phyloP scores from a whole-genome alignment of 177 flowering plant genomes.

The Telopea speciosissima region DNA sequence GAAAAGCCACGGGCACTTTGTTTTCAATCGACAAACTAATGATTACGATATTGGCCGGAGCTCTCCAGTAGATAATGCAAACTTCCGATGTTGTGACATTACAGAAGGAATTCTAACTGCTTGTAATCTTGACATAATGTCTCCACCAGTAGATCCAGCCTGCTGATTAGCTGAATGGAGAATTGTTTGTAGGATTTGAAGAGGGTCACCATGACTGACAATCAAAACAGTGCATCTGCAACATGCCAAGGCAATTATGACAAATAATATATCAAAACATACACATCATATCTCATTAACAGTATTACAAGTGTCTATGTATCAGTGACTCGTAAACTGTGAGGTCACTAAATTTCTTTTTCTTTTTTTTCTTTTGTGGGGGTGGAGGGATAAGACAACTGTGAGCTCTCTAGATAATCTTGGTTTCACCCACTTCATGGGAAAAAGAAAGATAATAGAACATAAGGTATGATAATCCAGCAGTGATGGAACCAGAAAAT shows the following conservation, averaged over 20 bases:
- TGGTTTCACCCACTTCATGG: too few species aligned
- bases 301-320: too few species aligned
- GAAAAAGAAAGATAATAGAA: too few species aligned
- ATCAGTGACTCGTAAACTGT: not conserved
- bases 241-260: not conserved
- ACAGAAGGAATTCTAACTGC: slow-evolving; percentile 39
- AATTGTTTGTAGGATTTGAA: slow-evolving; percentile 79
- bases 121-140: slow-evolving; percentile 43
- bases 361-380: too few species aligned
- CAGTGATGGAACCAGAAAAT: too few species aligned
- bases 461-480: too few species aligned
- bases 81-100: slow-evolving; percentile 77
- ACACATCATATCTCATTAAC: not conserved
- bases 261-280: too few species aligned
- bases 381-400: not conserved
- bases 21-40: not conserved
- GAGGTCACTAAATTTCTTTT: too few species aligned
- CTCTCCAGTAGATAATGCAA: slow-evolving; percentile 70
- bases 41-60: slow-evolving; percentile 41
- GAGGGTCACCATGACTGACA: slow-evolving; percentile 97
- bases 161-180: slow-evolving; percentile 44
- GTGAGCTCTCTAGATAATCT: not conserved
- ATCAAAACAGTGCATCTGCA: slow-evolving; percentile 64
- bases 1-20: not conserved
- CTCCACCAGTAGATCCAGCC: slow-evolving; percentile 16